A percentile compares a stretch with the other conserved stretches of the same genome.
Evolutionary conservation across 2,329 filamentous ascomycete genomes (phyloP).

Genomic region (Cytospora schulzeri): DNA sequence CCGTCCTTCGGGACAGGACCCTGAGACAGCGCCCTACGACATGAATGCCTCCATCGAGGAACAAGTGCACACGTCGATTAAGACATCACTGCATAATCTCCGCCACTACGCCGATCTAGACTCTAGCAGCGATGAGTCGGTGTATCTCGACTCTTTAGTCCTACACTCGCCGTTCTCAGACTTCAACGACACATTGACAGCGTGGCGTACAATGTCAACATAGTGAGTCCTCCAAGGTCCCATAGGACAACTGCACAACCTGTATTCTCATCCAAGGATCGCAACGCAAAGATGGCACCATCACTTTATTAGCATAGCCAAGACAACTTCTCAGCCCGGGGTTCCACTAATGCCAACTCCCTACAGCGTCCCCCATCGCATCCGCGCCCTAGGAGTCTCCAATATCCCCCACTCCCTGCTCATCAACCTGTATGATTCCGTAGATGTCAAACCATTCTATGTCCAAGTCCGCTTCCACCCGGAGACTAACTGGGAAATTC

Average conservation of each 20-base stretch:
- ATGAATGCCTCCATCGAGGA: slow-evolving; percentile 2
- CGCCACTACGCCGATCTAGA: background rate
- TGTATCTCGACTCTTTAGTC: background rate
- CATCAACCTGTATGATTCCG: slow-evolving; percentile 35
- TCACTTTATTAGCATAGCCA: too few species aligned
- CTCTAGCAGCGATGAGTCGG: background rate
- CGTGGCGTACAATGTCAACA: background rate
- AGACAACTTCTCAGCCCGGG: too few species aligned
- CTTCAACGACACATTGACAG: background rate
- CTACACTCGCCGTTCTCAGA: background rate
- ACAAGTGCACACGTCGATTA: background rate
- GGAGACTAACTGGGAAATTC: slow-evolving; percentile 57
- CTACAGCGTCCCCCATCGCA: slow-evolving; percentile 55
- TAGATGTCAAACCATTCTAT: slow-evolving; percentile 54
- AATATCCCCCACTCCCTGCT: slow-evolving; percentile 66
- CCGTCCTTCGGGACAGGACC: slow-evolving; percentile 3
- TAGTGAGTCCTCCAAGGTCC: too few species aligned
- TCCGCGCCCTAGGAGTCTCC: slow-evolving; percentile 73
- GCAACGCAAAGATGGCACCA: too few species aligned
- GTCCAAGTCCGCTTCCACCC: slow-evolving; percentile 77
- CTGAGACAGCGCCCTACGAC: slow-evolving; percentile 1
- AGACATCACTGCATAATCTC: background rate
- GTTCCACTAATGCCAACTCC: too few species aligned
- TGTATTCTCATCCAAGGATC: too few species aligned
- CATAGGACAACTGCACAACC: too few species aligned